Evolutionary conservation across 352 stramenopile genomes (phyloP).

Genomic region (Achlya hypogyna): DNA sequence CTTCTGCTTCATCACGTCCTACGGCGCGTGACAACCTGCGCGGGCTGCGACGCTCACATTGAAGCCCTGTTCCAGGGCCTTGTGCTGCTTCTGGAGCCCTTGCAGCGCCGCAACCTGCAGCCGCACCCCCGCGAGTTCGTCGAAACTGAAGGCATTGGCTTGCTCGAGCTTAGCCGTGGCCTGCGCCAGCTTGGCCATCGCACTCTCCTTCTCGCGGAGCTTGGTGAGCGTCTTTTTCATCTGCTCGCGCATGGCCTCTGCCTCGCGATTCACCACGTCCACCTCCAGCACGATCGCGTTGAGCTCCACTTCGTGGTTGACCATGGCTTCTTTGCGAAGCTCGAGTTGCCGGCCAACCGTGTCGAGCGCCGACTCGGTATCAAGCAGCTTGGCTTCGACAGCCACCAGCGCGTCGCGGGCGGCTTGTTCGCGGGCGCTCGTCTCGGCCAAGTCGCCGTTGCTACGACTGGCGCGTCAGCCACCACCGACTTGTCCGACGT

Average conservation of each 20-base stretch:
- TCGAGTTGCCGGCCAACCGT: background rate
- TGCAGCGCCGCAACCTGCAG: constrained; percentile 65
- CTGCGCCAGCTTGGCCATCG: constrained; percentile 61
- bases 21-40: background rate
- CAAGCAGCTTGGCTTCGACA: background rate
- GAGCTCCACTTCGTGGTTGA: constrained; percentile 44
- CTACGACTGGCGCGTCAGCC: constrained; percentile 25
- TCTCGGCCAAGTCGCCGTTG: constrained; percentile 34
- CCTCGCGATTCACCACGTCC: constrained; percentile 25
- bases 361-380: background rate
- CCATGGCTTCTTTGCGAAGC: constrained; percentile 44
- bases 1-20: constrained; percentile 47
- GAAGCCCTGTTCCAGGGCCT: constrained; percentile 52
- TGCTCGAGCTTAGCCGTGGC: constrained; percentile 58
- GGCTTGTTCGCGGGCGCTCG: constrained; percentile 39
- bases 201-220: constrained; percentile 68
- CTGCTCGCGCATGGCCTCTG: constrained; percentile 31
- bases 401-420: constrained; percentile 39
- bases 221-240: constrained; percentile 72
- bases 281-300: constrained; percentile 53
- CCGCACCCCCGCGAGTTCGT: constrained; percentile 58
- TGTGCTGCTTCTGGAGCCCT: constrained; percentile 72
- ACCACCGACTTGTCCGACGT: background rate
- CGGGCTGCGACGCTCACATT: constrained; percentile 29
- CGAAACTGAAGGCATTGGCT: constrained; percentile 57